Evolutionary conservation across 495 filamentous ascomycete genomes (phyloP).

Genomic region (Lasiosphaeria ovina): DNA sequence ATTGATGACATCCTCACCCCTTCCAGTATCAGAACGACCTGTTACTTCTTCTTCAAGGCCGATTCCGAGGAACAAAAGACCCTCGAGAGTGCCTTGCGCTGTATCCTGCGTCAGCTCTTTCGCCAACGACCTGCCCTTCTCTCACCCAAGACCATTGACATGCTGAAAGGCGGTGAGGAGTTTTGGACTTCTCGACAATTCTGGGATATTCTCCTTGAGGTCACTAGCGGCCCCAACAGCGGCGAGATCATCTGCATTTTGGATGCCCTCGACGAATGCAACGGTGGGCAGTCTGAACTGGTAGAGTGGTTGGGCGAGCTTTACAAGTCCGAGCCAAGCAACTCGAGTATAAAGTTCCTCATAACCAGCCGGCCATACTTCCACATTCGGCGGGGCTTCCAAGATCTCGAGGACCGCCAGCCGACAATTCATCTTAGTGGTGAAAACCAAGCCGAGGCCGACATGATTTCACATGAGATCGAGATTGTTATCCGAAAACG

Average conservation of each 20-base stretch:
- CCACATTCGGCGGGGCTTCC: slow-evolving; percentile 38
- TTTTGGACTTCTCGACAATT: slow-evolving; percentile 32
- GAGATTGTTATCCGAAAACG: slow-evolving; percentile 12
- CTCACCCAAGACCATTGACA: slow-evolving; percentile 22
- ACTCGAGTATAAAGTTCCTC: slow-evolving; percentile 42
- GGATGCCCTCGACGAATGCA: slow-evolving; percentile 48
- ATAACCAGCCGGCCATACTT: slow-evolving; percentile 50
- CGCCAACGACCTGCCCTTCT: slow-evolving; percentile 31
- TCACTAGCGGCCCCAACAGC: slow-evolving; percentile 31
- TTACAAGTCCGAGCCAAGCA: background rate
- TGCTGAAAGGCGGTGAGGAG: slow-evolving; percentile 17
- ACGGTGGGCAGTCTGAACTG: slow-evolving; percentile 11
- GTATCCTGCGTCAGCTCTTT: slow-evolving; percentile 51
- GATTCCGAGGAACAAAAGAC: slow-evolving; percentile 45
- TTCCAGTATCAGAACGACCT: slow-evolving; percentile 27
- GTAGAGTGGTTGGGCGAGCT: slow-evolving; percentile 7
- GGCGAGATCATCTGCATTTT: slow-evolving; percentile 50
- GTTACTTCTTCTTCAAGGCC: slow-evolving; percentile 57
- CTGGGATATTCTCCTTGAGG: slow-evolving; percentile 42
- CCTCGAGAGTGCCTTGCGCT: slow-evolving; percentile 37
- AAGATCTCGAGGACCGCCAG: slow-evolving; percentile 14
- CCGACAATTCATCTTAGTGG: slow-evolving; percentile 41
- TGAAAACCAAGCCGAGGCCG: slow-evolving; percentile 8
- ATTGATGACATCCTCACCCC: slow-evolving; percentile 35
- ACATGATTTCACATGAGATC: slow-evolving; percentile 16